phyloP scores from a whole-genome alignment of 2,329 filamentous ascomycete species.

The Xylariaceae sp. region DNA sequence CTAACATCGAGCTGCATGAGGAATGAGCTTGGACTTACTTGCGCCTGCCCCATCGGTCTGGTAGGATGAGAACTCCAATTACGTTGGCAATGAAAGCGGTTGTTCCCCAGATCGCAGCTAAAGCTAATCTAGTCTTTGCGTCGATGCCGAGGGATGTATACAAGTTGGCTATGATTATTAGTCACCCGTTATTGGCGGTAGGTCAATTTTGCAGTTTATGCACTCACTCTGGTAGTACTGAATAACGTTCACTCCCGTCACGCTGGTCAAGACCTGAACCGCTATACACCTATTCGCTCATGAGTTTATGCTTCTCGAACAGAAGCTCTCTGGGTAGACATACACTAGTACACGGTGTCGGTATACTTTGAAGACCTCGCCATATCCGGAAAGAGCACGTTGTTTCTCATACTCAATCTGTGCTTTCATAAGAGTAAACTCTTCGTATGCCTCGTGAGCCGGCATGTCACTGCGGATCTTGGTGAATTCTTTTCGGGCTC shows the following conservation, averaged over 20 bases:
- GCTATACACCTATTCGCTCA: conserved; percentile 40
- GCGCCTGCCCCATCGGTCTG: conserved; percentile 58
- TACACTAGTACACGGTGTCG: conserved; percentile 48
- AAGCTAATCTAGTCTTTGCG: conserved; percentile 47
- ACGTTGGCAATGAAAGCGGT: conserved; percentile 48
- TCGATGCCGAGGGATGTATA: conserved; percentile 54
- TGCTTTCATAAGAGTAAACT: conserved; percentile 52
- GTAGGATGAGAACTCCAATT: conserved; percentile 50
- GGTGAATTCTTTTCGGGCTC: conserved; percentile 46
- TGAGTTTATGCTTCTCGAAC: neutral
- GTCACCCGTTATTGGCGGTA: neutral
- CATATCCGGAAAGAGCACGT: conserved; percentile 50
- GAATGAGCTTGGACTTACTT: conserved; percentile 33
- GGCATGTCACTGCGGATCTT: conserved; percentile 46
- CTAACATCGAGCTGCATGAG: neutral
- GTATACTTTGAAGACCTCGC: conserved; percentile 51
- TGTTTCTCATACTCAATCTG: conserved; percentile 58
- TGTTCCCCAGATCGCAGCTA: conserved; percentile 55
- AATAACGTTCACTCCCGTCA: conserved; percentile 58
- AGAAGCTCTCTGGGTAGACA: neutral
- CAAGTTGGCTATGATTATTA: conserved; percentile 38
- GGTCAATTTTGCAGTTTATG: neutral
- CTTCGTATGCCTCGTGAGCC: conserved; percentile 43
- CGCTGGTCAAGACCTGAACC: conserved; percentile 55
- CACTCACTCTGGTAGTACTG: conserved; percentile 38